Evolutionary conservation across 352 stramenopile species (phyloP).

Genomic region (Halophytophthora batemanensis): DNA sequence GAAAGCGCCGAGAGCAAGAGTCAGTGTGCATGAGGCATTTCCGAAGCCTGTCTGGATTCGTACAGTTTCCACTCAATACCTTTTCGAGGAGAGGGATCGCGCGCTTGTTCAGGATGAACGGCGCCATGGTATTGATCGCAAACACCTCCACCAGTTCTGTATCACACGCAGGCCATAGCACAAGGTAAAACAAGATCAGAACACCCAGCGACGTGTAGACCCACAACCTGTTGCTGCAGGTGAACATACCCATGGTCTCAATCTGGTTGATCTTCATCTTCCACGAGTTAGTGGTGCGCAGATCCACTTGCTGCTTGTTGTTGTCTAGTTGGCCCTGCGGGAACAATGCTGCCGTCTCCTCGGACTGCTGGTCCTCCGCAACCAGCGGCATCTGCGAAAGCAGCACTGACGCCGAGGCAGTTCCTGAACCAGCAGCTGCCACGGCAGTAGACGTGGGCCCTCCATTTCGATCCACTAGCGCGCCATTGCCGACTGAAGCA

Average conservation of each 20-base stretch:
- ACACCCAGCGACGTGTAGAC: background rate
- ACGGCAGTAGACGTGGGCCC: conserved; percentile 9
- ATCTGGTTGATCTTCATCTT: conserved; percentile 77
- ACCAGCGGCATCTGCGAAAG: conserved; percentile 89
- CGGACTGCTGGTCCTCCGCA: conserved; percentile 77
- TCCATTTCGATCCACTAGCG: conserved; percentile 26
- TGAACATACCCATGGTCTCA: conserved; percentile 57
- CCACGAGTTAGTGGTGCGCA: conserved; percentile 92
- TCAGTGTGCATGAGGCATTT: background rate
- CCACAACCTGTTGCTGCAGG: background rate
- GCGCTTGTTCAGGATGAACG: conserved; percentile 93
- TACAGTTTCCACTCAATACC: conserved; percentile 16
- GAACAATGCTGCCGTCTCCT: conserved; percentile 51
- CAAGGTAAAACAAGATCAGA: conserved; percentile 4
- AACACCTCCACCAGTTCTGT: conserved; percentile 79
- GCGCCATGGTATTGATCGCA: conserved; percentile 93
- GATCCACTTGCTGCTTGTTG: conserved; percentile 93
- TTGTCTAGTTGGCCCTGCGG: conserved; percentile 80
- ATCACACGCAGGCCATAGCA: conserved; percentile 2
- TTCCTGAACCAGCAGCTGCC: conserved; percentile 4
- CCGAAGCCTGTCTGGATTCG: background rate
- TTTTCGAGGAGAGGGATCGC: conserved; percentile 61
- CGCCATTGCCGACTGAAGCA: conserved; percentile 13
- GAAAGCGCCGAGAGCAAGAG: conserved; percentile 7
- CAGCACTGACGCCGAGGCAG: conserved; percentile 72